Conservation (phyloP, 2,329 filamentous ascomycete species). For the Aaosphaeria pasadenensis region DNA sequence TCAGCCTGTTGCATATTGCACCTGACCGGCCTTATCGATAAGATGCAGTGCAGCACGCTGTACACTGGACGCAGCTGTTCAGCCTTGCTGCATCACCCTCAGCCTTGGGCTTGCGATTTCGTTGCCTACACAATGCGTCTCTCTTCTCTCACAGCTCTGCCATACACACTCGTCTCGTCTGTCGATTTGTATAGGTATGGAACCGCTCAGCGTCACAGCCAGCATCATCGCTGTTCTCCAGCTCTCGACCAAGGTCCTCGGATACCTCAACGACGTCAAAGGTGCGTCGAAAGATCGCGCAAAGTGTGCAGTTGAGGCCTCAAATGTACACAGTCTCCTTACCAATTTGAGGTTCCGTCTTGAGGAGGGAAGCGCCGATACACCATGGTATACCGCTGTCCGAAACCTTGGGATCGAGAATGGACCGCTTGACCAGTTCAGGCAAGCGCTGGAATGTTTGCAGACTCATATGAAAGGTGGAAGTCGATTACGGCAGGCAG, state of each 20-base stretch:
- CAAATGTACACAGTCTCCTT: constrained; percentile 19
- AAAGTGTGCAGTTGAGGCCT: constrained; percentile 14
- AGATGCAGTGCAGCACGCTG: too few relatives aligned
- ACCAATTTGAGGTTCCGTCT: constrained; percentile 15
- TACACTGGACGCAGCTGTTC: not conserved
- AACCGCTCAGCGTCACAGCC: constrained; percentile 19
- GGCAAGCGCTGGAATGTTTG: constrained; percentile 13
- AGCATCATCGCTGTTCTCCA: constrained; percentile 23
- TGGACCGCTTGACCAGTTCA: constrained; percentile 26
- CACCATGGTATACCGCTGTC: constrained; percentile 19
- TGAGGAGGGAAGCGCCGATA: constrained; percentile 9
- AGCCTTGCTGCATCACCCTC: not conserved
- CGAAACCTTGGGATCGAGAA: constrained; percentile 12
- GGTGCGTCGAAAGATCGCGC: constrained; percentile 19
- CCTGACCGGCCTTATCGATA: too few relatives aligned
- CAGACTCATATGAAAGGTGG: constrained; percentile 9
- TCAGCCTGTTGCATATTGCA: too few relatives aligned
- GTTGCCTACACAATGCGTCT: not conserved
- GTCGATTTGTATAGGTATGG: constrained; percentile 9
- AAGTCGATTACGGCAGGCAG: constrained; percentile 7
- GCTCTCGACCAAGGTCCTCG: constrained; percentile 15
- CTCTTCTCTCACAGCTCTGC: not conserved
- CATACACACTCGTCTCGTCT: not conserved
- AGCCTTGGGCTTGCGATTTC: too few relatives aligned
- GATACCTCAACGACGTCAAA: constrained; percentile 22